phyloP scores from a whole-genome alignment of 805 yeast species.

The Millerozyma acaciae region DNA sequence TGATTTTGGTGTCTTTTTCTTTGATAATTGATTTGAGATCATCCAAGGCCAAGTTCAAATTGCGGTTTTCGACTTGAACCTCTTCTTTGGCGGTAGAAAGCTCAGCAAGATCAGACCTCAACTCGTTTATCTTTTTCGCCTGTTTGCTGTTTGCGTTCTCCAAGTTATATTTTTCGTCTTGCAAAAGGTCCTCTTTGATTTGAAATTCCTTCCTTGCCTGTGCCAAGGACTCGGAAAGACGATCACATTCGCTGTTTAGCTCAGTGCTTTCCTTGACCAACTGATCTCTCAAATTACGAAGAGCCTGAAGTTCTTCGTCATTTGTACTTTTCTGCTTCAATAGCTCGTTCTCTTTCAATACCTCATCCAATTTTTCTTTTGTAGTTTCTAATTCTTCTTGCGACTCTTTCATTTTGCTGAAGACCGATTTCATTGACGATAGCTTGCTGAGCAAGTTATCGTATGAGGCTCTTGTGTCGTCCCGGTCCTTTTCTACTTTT shows the following conservation, averaged over 20 bases:
- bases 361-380: conserved; percentile 38
- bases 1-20: conserved; percentile 10
- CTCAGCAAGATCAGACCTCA: conserved; percentile 39
- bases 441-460: conserved; percentile 58
- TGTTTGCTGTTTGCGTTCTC: conserved; percentile 38
- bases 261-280: conserved; percentile 32
- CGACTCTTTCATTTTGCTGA: conserved; percentile 67
- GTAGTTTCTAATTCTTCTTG: conserved; percentile 57
- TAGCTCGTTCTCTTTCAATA: conserved; percentile 19
- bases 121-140: conserved; percentile 37
- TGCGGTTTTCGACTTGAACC: conserved; percentile 37
- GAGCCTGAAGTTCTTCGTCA: conserved; percentile 13
- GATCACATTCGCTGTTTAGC: conserved; percentile 53
- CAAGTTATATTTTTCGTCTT: conserved; percentile 38
- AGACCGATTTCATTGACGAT: conserved; percentile 70
- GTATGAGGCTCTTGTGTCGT: conserved; percentile 54
- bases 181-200: conserved; percentile 29
- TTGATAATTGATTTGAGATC: conserved; percentile 41
- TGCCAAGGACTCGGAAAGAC: conserved; percentile 39
- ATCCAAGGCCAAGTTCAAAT: conserved; percentile 38
- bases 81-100: conserved; percentile 36
- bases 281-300: conserved; percentile 13
- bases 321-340: conserved; percentile 8
- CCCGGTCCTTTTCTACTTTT: conserved; percentile 48
- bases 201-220: conserved; percentile 35